Percentiles rank a stretch among this genome's conserved stretches.
Conservation (phyloP, 371 early-diverging fungal genomes). For the Smittium culicis region DNA sequence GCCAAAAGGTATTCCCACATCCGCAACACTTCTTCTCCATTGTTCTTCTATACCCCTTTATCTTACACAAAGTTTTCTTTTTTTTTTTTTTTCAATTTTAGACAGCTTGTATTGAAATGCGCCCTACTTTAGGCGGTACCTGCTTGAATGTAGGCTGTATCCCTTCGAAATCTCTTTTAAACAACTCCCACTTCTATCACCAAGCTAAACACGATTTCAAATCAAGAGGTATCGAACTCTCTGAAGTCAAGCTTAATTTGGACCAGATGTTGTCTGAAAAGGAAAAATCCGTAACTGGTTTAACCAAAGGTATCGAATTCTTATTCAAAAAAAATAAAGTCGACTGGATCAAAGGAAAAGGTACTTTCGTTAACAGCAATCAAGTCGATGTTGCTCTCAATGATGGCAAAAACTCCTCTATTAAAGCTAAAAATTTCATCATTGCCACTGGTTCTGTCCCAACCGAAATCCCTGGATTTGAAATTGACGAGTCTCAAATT, state of each 20-base stretch:
- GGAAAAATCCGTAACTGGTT: conserved; percentile 68
- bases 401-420: conserved; percentile 49
- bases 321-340: conserved; percentile 95
- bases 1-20: conserved; percentile 80
- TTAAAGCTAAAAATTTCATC: conserved; percentile 88
- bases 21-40: too few species aligned
- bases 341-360: conserved; percentile 86
- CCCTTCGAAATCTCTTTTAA: conserved; percentile 94
- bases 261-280: conserved; percentile 81
- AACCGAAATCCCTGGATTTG: conserved; percentile 83
- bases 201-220: conserved; percentile 80
- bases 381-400: conserved; percentile 67
- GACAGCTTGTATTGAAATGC: conserved; percentile 94
- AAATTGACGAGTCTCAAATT: conserved; percentile 86
- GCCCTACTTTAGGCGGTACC: conserved; percentile 92
- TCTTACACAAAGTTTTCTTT: not conserved
- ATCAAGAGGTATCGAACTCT: conserved; percentile 85
- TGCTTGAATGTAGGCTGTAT: conserved; percentile 98
- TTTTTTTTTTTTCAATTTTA: conserved; percentile 23
- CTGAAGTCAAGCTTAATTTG: conserved; percentile 72
- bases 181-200: conserved; percentile 96
- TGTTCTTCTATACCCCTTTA: not conserved
- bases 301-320: conserved; percentile 87
- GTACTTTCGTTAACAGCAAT: conserved; percentile 59
- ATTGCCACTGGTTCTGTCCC: conserved; percentile 96